Base-by-base conservation (phyloP, 495 filamentous ascomycete genomes). In the Hamigera avellanea region DNA sequence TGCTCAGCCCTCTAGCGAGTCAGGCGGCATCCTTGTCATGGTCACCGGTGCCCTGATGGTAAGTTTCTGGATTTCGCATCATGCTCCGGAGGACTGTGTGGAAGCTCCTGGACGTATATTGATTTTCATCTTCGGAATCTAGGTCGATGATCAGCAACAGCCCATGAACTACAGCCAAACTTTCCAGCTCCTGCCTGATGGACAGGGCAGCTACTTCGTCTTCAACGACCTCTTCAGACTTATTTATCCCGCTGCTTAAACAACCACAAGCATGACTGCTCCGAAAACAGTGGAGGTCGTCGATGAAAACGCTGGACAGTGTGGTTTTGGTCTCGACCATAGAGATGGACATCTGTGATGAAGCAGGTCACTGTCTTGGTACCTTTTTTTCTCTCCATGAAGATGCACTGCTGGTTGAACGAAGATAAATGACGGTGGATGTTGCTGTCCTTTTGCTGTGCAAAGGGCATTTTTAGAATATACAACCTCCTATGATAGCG, bases 151-250 rank as follows among this genome's bases (percentile, higher is more conserved):
- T 36, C 73, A 84, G 54, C 63, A 78, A 44, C 68, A 71, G 41
- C 83, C 86, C 27, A 85, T 93, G 73, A 81, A 70, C 68, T 96
- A 82, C 63, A 76, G 77, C 21, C 87, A 96, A 66, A 57, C 65
- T 19, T 96, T 95, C 71, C 81, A 87, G 47, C 75, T 95, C 31
- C 54, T 72, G 41, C 80, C 78, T 25, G 81, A 88, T 18, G 63
- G 59, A n/a, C 8, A 46, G 17, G 81, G 76, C 29, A 75, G 67
- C 60, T 95, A 78, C 68, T 93, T 73, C 54, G 79, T 95, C 50
- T 78, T 77, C 64, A 95, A 95, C 69, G 87, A 96, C 54, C 63
- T 94, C 61, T 95, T 95, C 75, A 78, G 78, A 46, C 70, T 96
- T 39, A 69, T 88, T 43, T 87, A 83, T 62, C 42, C 45, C 37